A percentile compares a stretch with the other conserved stretches of the same genome.
These are phyloP conservation scores for Ambrosia hybrid DNA, from an alignment of 140 eudicot species.

Conservation along the genomic window DNA sequence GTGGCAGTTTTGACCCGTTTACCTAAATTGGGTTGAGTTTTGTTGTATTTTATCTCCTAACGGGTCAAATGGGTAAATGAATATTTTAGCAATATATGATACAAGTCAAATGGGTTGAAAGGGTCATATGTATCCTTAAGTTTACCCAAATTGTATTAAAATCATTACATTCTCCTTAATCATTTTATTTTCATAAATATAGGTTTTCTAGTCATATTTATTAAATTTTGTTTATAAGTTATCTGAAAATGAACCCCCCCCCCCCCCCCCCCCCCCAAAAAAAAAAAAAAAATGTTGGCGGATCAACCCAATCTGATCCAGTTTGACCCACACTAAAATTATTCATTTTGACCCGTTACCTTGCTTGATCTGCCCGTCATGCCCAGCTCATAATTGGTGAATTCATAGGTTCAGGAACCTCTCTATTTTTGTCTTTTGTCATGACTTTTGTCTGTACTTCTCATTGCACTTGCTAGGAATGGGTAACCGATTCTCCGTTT, in stretches of 20 bases:
- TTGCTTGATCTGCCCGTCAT: neutral
- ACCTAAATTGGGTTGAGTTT: conserved; percentile 3
- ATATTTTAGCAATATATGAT: neutral
- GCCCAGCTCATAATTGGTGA: no score
- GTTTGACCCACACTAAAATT: neutral
- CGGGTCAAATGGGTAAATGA: neutral
- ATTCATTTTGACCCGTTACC: conserved; percentile 3
- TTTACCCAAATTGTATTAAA: neutral
- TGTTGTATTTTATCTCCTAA: neutral
- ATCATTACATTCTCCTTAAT: neutral
- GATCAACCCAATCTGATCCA: neutral
- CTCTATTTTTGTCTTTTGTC: neutral
- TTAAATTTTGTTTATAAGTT: neutral
- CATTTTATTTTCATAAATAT: neutral
- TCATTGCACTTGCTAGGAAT: conserved; percentile 47
- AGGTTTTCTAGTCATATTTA: neutral
- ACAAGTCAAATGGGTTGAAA: neutral
- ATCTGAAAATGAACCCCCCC: neutral
- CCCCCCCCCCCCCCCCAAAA: no score
- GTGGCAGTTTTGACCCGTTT: neutral
- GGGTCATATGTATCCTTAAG: neutral
- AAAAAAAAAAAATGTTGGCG: neutral
- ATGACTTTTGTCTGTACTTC: conserved; percentile 12
- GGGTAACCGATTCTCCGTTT: conserved; percentile 90
- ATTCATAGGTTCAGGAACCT: neutral